phyloP scores from a whole-genome alignment of 345 rosid species.

The Microcos paniculata region DNA sequence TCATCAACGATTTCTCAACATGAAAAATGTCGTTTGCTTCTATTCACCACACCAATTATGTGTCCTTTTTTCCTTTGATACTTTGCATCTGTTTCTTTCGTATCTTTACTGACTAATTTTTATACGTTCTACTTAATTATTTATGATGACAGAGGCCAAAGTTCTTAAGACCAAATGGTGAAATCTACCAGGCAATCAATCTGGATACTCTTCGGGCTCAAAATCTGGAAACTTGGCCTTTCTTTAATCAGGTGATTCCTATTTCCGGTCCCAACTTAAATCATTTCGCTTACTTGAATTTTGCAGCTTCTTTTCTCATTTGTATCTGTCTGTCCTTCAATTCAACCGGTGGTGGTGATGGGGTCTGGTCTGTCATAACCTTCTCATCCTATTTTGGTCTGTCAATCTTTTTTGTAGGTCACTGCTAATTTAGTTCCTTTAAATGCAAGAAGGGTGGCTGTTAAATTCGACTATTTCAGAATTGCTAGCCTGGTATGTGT shows the following conservation, averaged over 20 bases:
- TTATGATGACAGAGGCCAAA: slow-evolving; percentile 38
- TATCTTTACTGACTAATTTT: background rate
- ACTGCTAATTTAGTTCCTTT: slow-evolving; percentile 45
- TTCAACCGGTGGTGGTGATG: background rate
- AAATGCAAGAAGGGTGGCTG: slow-evolving; percentile 43
- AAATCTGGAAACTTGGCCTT: slow-evolving; percentile 51
- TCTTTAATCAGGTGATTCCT: slow-evolving; percentile 41
- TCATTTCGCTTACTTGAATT: background rate
- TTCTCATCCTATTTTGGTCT: background rate
- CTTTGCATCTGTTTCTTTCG: too few relatives aligned
- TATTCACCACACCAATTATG: too few relatives aligned
- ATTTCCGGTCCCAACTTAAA: background rate
- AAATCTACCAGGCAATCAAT: slow-evolving; percentile 52
- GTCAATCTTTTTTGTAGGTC: slow-evolving; percentile 25
- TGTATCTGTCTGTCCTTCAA: background rate
- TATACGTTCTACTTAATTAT: background rate
- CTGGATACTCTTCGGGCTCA: slow-evolving; percentile 43
- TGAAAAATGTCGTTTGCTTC: too few relatives aligned
- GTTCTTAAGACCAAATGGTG: slow-evolving; percentile 45
- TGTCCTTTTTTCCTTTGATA: background rate
- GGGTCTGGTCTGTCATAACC: background rate
- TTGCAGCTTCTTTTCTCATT: background rate
- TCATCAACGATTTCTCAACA: background rate
- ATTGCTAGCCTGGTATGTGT: slow-evolving; percentile 33
- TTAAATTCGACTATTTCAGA: slow-evolving; percentile 48